A percentile compares a stretch with the other conserved stretches of the same genome.
Evolutionary conservation across 345 rosid genomes (phyloP).

Genomic region (Salix viminalis): DNA sequence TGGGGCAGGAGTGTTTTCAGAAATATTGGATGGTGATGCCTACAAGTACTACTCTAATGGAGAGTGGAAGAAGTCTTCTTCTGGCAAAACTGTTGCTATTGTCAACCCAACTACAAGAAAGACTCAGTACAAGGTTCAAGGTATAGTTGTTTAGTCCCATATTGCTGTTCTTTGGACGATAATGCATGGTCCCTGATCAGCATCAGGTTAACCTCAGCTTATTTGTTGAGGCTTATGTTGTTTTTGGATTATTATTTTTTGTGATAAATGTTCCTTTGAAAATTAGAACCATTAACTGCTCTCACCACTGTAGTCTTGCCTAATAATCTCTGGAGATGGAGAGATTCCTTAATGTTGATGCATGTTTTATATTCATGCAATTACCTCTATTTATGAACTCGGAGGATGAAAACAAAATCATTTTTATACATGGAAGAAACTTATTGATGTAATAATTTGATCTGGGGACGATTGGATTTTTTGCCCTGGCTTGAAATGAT

Average conservation of each 20-base stretch:
- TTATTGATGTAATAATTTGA: not conserved
- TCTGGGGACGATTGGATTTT: not conserved
- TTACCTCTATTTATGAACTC: not conserved
- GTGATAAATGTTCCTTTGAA: not conserved
- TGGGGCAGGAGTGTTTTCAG: slow-evolving; percentile 68
- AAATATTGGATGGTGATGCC: slow-evolving; percentile 80
- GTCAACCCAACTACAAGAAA: slow-evolving; percentile 78
- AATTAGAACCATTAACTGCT: no score
- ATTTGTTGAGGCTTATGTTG: no score
- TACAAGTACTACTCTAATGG: slow-evolving; percentile 81
- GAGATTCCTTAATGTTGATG: not conserved
- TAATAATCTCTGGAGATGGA: not conserved
- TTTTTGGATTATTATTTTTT: not conserved
- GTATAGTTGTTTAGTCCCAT: slow-evolving; percentile 23
- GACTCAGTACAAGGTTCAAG: slow-evolving; percentile 94
- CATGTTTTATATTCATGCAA: not conserved
- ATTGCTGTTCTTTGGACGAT: not conserved
- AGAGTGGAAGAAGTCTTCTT: slow-evolving; percentile 78
- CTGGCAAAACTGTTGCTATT: slow-evolving; percentile 76
- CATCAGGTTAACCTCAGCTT: no score
- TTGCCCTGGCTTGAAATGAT: not conserved
- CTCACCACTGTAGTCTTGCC: not conserved
- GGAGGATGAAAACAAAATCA: not conserved
- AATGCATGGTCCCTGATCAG: not conserved
- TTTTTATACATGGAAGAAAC: not conserved